These are phyloP conservation scores for Phaeophleospora eucalypticola DNA, from an alignment of 2,329 filamentous ascomycete genomes.

Conservation along the genomic window DNA sequence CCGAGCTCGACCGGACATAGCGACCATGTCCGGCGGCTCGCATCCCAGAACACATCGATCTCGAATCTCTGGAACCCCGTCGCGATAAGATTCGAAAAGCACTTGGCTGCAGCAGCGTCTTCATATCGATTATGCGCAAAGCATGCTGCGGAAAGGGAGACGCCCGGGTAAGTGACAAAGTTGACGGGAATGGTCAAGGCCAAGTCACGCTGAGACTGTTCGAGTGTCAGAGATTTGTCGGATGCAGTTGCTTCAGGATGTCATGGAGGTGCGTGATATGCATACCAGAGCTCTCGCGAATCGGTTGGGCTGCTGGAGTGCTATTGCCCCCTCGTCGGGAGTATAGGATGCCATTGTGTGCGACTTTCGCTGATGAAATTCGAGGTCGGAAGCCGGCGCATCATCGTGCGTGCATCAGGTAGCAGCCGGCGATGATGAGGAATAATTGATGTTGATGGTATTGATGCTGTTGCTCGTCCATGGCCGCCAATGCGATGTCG, in stretches of 20 bases:
- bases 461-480: too few relatives aligned
- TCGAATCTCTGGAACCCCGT: slow-evolving; percentile 56
- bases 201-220: slow-evolving; percentile 58
- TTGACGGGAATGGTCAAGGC: slow-evolving; percentile 59
- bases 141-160: slow-evolving; percentile 57
- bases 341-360: slow-evolving; percentile 1
- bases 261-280: background rate
- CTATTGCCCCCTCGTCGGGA: slow-evolving; percentile 4
- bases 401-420: too few relatives aligned
- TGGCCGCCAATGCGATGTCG: too few relatives aligned
- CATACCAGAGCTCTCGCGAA: slow-evolving; percentile 30
- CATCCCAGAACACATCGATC: slow-evolving; percentile 63
- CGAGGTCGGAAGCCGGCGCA: too few relatives aligned
- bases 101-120: slow-evolving; percentile 48
- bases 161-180: slow-evolving; percentile 54
- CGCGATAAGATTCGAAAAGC: slow-evolving; percentile 60
- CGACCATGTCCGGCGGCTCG: slow-evolving; percentile 50
- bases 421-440: too few relatives aligned
- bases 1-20: slow-evolving; percentile 56
- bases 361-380: background rate
- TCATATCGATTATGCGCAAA: slow-evolving; percentile 54
- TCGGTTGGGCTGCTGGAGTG: slow-evolving; percentile 4
- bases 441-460: too few relatives aligned
- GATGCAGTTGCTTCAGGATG: too few relatives aligned
- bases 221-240: background rate